These are phyloP conservation scores for Ilex asprella DNA, from an alignment of 257 asterid genomes.

Conservation along the genomic window DNA sequence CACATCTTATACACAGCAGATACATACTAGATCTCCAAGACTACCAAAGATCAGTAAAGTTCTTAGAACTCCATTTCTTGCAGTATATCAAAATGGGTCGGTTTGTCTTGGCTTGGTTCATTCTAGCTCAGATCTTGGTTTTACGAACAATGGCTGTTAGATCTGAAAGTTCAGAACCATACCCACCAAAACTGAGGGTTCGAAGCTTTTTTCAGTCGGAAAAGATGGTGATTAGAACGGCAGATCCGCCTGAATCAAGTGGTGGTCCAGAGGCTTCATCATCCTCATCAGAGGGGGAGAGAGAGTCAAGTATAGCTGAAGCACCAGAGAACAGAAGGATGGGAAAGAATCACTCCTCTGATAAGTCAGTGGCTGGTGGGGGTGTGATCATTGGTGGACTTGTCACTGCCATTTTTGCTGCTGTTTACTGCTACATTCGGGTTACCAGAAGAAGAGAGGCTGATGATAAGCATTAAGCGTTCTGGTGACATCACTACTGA, in stretches of 20 bases:
- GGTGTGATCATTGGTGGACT: conserved; percentile 78
- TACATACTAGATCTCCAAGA: no score
- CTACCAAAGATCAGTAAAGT: no score
- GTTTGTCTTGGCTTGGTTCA: conserved; percentile 1
- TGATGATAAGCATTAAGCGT: not conserved
- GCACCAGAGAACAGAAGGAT: conserved; percentile 37
- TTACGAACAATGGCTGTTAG: conserved; percentile 6
- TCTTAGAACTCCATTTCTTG: no score
- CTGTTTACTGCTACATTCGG: conserved; percentile 67
- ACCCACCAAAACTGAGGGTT: conserved; percentile 1
- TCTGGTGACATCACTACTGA: no score
- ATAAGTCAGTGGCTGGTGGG: conserved; percentile 56
- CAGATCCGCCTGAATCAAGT: conserved; percentile 39
- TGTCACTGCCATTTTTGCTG: conserved; percentile 57
- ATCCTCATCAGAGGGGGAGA: conserved; percentile 10
- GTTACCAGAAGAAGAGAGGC: conserved; percentile 40
- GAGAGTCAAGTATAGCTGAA: conserved; percentile 23
- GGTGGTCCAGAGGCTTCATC: conserved; percentile 4
- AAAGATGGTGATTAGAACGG: conserved; percentile 18
- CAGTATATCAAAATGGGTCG: conserved; percentile 4
- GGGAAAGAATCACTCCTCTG: conserved; percentile 42
- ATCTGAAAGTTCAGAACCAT: not conserved
- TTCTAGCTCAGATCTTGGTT: conserved; percentile 17
- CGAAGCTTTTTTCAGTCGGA: conserved; percentile 20
- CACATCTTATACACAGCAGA: no score